These are phyloP conservation scores for Amylocystis lapponica DNA, from an alignment of 768 basidiomycete genomes.

Conservation along the genomic window DNA sequence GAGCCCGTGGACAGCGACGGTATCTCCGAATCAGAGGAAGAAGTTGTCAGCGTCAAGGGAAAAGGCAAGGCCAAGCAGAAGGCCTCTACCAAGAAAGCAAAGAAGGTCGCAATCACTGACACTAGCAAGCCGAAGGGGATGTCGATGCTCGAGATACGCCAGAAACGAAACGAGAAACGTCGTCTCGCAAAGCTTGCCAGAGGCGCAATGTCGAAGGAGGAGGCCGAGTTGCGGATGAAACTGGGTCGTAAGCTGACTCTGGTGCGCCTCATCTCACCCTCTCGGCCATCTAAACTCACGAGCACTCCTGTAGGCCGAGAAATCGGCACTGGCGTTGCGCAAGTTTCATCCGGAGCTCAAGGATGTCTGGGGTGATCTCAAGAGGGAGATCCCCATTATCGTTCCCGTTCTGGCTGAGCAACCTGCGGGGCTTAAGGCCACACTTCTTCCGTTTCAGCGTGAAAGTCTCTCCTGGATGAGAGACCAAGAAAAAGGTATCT, in stretches of 20 bases:
- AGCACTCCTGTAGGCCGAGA: slow-evolving; percentile 56
- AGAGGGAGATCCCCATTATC: slow-evolving; percentile 52
- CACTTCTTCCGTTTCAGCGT: slow-evolving; percentile 88
- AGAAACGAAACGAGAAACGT: slow-evolving; percentile 19
- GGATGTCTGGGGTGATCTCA: slow-evolving; percentile 85
- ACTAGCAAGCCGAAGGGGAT: slow-evolving; percentile 26
- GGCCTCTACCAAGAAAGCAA: slow-evolving; percentile 9
- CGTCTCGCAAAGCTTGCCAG: slow-evolving; percentile 15
- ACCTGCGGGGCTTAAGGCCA: slow-evolving; percentile 77
- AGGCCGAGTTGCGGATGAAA: slow-evolving; percentile 43
- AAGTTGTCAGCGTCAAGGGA: slow-evolving; percentile 23
- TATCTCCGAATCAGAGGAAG: slow-evolving; percentile 19
- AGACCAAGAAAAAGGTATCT: slow-evolving; percentile 81
- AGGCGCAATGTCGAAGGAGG: slow-evolving; percentile 34
- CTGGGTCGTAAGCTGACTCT: slow-evolving; percentile 73
- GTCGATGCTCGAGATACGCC: slow-evolving; percentile 6
- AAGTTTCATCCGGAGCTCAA: slow-evolving; percentile 75
- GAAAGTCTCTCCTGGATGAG: slow-evolving; percentile 97
- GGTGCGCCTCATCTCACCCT: slow-evolving; percentile 33
- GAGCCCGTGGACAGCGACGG: too few relatives aligned
- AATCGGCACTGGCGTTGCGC: slow-evolving; percentile 52
- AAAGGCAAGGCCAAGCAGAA: slow-evolving; percentile 32
- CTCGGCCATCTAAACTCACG: slow-evolving; percentile 10
- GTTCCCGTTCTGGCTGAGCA: slow-evolving; percentile 70
- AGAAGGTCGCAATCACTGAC: slow-evolving; percentile 7